These are phyloP conservation scores for Cyberlindnera japonica DNA, from an alignment of 805 yeast genomes.

Conservation along the genomic window DNA sequence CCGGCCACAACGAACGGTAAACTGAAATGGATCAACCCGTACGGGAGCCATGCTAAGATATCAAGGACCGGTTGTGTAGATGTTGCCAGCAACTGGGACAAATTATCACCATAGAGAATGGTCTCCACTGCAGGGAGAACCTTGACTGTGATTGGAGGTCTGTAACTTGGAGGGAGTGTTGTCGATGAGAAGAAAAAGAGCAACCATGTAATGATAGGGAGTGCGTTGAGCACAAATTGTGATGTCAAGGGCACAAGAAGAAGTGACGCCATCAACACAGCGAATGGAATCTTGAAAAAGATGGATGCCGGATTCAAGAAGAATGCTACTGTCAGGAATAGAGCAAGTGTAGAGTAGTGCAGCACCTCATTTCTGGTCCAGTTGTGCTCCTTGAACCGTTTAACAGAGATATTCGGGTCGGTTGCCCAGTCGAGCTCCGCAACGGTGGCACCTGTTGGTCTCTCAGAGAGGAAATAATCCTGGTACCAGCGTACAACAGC, in stretches of 20 bases:
- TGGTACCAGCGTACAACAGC: constrained; percentile 37
- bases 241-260: constrained; percentile 71
- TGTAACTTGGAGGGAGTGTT: constrained; percentile 65
- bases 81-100: constrained; percentile 78
- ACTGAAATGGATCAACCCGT: constrained; percentile 87
- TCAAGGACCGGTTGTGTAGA: constrained; percentile 63
- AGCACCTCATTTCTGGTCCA: constrained; percentile 46
- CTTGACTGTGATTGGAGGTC: constrained; percentile 88
- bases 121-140: constrained; percentile 90
- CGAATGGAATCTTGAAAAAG: constrained; percentile 31
- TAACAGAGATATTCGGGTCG: constrained; percentile 39
- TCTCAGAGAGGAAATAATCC: constrained; percentile 51
- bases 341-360: constrained; percentile 47
- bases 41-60: constrained; percentile 92
- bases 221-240: constrained; percentile 78
- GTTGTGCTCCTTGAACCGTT: constrained; percentile 38
- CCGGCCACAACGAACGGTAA: constrained; percentile 85
- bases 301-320: constrained; percentile 54
- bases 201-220: constrained; percentile 85
- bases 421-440: constrained; percentile 50
- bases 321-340: constrained; percentile 56
- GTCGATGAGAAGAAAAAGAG: constrained; percentile 75
- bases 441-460: constrained; percentile 44
- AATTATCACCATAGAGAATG: constrained; percentile 84
- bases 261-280: constrained; percentile 39